These are phyloP conservation scores for Trametes hirsuta DNA, from an alignment of 1,284 basidiomycete genomes.

Conservation along the genomic window DNA sequence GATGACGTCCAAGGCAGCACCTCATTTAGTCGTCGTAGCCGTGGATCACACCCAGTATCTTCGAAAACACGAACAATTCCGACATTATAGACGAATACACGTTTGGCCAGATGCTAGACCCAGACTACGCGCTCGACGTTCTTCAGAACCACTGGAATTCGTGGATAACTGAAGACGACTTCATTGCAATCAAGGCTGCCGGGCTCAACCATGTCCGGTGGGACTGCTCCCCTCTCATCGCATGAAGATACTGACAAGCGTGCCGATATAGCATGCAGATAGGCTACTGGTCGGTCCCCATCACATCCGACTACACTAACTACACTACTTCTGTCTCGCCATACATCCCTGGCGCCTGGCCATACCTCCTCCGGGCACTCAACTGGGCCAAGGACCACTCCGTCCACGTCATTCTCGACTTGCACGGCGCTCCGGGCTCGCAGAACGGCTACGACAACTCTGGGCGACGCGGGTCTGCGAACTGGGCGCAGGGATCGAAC, in stretches of 20 bases:
- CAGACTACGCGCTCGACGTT: constrained; percentile 46
- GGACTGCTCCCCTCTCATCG: neutral
- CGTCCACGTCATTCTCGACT: constrained; percentile 69
- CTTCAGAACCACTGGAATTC: constrained; percentile 70
- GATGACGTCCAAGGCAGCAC: no score
- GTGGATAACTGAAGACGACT: constrained; percentile 77
- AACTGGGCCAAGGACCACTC: constrained; percentile 63
- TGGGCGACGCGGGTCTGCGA: constrained; percentile 66
- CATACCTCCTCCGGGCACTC: constrained; percentile 66
- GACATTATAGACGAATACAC: constrained; percentile 73
- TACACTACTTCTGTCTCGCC: constrained; percentile 54
- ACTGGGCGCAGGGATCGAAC: constrained; percentile 67
- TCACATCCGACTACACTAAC: constrained; percentile 54
- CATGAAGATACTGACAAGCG: neutral
- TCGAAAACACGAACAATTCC: constrained; percentile 62
- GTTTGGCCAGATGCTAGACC: constrained; percentile 58
- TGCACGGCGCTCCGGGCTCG: constrained; percentile 72
- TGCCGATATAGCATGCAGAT: constrained; percentile 58
- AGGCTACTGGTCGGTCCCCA: constrained; percentile 78
- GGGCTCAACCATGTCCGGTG: constrained; percentile 80
- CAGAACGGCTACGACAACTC: constrained; percentile 87
- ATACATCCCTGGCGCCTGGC: constrained; percentile 68
- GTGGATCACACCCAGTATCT: constrained; percentile 77
- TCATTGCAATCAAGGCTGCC: constrained; percentile 63
- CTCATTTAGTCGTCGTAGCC: constrained; percentile 43